These are phyloP conservation scores for Gyrodon lividus DNA, from an alignment of 768 basidiomycete genomes.

Conservation along the genomic window DNA sequence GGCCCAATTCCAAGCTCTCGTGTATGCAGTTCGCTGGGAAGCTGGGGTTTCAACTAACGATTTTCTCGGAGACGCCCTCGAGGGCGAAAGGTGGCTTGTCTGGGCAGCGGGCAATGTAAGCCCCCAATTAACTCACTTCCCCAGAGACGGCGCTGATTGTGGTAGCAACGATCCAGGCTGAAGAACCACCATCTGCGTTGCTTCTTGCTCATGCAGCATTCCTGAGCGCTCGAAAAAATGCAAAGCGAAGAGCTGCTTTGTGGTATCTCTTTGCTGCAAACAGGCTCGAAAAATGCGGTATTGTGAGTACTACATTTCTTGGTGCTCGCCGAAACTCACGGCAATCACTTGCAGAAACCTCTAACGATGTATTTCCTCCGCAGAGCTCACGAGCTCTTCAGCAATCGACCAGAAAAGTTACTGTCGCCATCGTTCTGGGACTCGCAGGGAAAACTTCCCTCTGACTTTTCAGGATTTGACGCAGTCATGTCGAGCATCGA, in stretches of 20 bases:
- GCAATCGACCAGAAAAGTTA: conserved; percentile 46
- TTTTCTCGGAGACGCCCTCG: conserved; percentile 55
- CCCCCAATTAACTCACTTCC: conserved; percentile 13
- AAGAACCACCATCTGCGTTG: conserved; percentile 80
- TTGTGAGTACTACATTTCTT: conserved; percentile 48
- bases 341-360: conserved; percentile 58
- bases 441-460: conserved; percentile 52
- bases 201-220: conserved; percentile 78
- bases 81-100: conserved; percentile 84
- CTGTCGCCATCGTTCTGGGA: conserved; percentile 84
- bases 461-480: conserved; percentile 48
- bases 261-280: conserved; percentile 81
- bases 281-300: conserved; percentile 78
- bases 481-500: conserved; percentile 72
- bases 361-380: conserved; percentile 80
- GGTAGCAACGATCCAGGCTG: conserved; percentile 52
- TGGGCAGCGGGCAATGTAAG: conserved; percentile 82
- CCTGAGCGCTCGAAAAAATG: conserved; percentile 56
- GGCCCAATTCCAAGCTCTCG: conserved; percentile 66
- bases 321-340: conserved; percentile 1
- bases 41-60: conserved; percentile 55
- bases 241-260: conserved; percentile 64
- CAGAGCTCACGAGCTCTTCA: conserved; percentile 65
- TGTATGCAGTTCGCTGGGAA: conserved; percentile 78
- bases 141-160: conserved; percentile 25